Conservation (phyloP, 176 grass and related monocot species). For the Bonia amplexicaulis region DNA sequence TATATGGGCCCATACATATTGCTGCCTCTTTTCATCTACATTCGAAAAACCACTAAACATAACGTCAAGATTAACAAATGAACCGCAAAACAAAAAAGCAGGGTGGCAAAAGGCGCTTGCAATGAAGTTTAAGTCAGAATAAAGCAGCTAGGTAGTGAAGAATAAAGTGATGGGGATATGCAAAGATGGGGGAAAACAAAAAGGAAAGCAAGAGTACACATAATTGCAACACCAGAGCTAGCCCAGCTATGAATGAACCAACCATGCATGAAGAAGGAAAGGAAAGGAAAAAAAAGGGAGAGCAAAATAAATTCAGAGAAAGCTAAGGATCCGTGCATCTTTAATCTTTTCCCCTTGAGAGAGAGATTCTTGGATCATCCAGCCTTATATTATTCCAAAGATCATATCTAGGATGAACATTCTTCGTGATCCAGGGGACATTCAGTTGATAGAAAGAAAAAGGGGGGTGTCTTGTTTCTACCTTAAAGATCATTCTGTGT, state of each 20-base stretch:
- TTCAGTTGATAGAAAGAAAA: slow-evolving; percentile 73
- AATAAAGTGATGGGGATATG: slow-evolving; percentile 73
- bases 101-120: slow-evolving; percentile 20
- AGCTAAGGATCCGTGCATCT: slow-evolving; percentile 28
- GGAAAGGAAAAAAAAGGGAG: background rate
- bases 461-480: slow-evolving; percentile 35
- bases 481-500: slow-evolving; percentile 62
- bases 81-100: background rate
- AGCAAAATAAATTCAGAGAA: slow-evolving; percentile 13
- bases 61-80: background rate
- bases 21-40: background rate
- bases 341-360: slow-evolving; percentile 28
- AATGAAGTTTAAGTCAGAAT: slow-evolving; percentile 67
- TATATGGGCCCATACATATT: background rate
- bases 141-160: slow-evolving; percentile 58
- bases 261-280: background rate
- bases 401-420: slow-evolving; percentile 47
- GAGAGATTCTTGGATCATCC: slow-evolving; percentile 70
- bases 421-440: slow-evolving; percentile 46
- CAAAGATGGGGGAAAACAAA: slow-evolving; percentile 18
- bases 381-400: slow-evolving; percentile 41
- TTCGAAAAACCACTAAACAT: background rate
- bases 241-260: background rate
- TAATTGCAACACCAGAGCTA: slow-evolving; percentile 8
- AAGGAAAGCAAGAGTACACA: slow-evolving; percentile 8